Evolutionary conservation across 2,329 filamentous ascomycete species (phyloP).

Genomic region (Fusarium cicatricum): DNA sequence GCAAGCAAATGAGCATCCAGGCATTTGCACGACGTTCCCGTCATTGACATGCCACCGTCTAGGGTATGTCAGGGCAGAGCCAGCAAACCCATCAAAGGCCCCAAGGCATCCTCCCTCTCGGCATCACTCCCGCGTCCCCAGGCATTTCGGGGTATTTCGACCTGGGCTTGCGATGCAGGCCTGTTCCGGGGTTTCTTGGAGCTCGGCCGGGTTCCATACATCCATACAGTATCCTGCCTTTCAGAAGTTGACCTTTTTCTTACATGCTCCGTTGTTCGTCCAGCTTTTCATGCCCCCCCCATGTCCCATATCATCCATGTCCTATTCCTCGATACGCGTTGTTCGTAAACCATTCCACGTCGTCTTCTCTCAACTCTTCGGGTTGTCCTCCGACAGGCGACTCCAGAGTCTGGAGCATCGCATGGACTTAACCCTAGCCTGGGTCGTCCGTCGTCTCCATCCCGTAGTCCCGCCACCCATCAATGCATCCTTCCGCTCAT

Average conservation of each 20-base stretch:
- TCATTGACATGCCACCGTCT: slow-evolving; percentile 40
- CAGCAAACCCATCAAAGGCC: too few relatives aligned
- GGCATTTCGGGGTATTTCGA: slow-evolving; percentile 3
- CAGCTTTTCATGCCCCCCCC: neutral
- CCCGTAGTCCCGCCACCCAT: slow-evolving; percentile 11
- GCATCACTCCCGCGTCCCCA: slow-evolving; percentile 26
- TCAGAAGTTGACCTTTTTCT: neutral
- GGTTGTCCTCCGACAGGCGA: slow-evolving; percentile 18
- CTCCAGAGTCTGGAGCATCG: neutral
- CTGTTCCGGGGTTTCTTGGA: slow-evolving; percentile 4
- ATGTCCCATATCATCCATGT: neutral
- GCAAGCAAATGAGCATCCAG: slow-evolving; percentile 38
- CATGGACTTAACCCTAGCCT: neutral
- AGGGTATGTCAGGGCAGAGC: too few relatives aligned
- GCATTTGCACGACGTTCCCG: slow-evolving; percentile 35
- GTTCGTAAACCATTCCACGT: slow-evolving; percentile 17
- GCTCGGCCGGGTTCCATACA: neutral
- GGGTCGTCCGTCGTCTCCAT: neutral
- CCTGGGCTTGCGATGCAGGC: neutral
- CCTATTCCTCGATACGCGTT: neutral
- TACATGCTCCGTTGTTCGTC: too few relatives aligned
- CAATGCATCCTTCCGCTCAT: too few relatives aligned
- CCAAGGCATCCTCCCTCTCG: too few relatives aligned
- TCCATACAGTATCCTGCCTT: slow-evolving; percentile 4
- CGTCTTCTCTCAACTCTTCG: too few relatives aligned